These are phyloP conservation scores for Cordyceps fumosorosea DNA, from an alignment of 2,329 filamentous ascomycete genomes.

Conservation along the genomic window DNA sequence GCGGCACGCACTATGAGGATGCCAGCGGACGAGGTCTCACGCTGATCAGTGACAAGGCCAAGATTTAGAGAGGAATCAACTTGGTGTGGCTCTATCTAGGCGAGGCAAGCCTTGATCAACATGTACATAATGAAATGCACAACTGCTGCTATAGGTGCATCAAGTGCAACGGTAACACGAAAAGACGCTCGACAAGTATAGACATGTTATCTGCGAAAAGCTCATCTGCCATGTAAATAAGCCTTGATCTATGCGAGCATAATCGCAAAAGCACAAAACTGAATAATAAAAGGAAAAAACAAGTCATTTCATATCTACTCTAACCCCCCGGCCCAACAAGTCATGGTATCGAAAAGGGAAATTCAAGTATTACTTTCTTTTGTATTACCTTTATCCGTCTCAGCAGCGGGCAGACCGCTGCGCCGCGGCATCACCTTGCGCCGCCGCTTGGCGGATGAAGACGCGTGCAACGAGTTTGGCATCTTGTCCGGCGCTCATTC, in stretches of 20 bases:
- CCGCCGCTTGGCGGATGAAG: neutral
- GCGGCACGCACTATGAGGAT: constrained; percentile 64
- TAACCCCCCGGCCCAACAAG: constrained; percentile 23
- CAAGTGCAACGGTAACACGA: neutral
- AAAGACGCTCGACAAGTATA: neutral
- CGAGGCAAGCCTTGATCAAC: neutral
- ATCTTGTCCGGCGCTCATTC: neutral
- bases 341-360: constrained; percentile 33
- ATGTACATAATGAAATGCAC: neutral
- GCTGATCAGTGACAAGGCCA: constrained; percentile 25
- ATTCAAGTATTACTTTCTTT: constrained; percentile 12
- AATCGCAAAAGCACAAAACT: neutral
- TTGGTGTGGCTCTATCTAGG: neutral
- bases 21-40: constrained; percentile 53
- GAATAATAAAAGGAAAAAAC: neutral
- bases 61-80: constrained; percentile 21
- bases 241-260: neutral
- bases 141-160: neutral
- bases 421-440: neutral
- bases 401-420: neutral
- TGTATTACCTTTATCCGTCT: neutral
- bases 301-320: constrained; percentile 24
- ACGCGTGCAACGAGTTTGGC: neutral
- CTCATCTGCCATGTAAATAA: neutral
- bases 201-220: neutral